A percentile compares a stretch with the other conserved stretches of the same genome.
Conservation (phyloP, 768 basidiomycete genomes). For the Leccinum olivaceopallidum region DNA sequence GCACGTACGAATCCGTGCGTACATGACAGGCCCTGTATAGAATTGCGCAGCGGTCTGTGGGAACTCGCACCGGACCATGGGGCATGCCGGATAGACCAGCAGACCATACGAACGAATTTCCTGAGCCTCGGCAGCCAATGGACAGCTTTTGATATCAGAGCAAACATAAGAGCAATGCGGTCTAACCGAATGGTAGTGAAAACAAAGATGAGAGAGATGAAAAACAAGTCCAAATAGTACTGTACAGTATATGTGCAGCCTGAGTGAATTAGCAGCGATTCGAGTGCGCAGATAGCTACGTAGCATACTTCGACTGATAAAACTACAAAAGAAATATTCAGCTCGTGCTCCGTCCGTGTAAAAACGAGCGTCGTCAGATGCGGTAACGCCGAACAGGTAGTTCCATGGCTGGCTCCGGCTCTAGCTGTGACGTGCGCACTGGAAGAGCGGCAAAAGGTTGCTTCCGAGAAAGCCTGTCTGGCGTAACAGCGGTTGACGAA, state of each 20-base stretch:
- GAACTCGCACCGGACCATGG: neutral
- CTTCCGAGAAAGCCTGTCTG: slow-evolving; percentile 3
- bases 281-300: neutral
- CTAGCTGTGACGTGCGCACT: slow-evolving; percentile 34
- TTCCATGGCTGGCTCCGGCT: slow-evolving; percentile 36
- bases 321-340: neutral
- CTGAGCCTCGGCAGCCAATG: neutral
- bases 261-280: neutral
- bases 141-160: neutral
- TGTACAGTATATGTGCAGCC: neutral
- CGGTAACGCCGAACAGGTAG: slow-evolving; percentile 18
- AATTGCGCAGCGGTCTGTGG: neutral
- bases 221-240: neutral
- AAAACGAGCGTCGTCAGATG: neutral
- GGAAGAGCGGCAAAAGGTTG: slow-evolving; percentile 23
- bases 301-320: neutral
- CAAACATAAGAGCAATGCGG: too few relatives aligned
- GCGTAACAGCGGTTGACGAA: neutral
- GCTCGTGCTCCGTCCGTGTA: too few relatives aligned
- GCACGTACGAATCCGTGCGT: neutral
- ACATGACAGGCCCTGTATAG: neutral
- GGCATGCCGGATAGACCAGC: neutral
- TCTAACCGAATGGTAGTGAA: neutral
- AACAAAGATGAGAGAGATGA: neutral
- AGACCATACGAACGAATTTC: neutral